Evolutionary conservation across 345 rosid species (phyloP), one percentile per base, ranked within the genome.

Genomic region (Hypericum androsaemum): DNA sequence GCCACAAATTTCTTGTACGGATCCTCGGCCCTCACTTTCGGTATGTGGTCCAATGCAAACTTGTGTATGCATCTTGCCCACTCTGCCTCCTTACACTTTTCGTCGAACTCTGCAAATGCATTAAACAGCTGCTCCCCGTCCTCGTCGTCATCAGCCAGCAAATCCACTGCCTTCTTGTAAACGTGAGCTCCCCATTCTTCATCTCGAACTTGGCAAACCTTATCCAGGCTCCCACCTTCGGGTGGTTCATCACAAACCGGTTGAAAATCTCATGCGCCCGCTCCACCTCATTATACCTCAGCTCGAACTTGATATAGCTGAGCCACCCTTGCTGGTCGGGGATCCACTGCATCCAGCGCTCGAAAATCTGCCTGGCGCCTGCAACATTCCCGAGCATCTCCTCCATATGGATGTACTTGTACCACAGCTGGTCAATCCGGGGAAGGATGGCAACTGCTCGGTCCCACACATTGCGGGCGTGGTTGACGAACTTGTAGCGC

Each of bases 381-480:
- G 89, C 89, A 0, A 86, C 71, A 9, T 89, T 83, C 5, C 90
- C 94, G 0, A 89, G 69, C 56, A 86, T 83, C 68, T 83, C 89
- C 70, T 89, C 97, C 95, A 89, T 89, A 58, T 89, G 94, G 13
- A 86, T 84, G 28, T 89, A 86, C 66, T 89, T 89, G 44, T 89
- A 86, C 96, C 96, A 86, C 0, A 89, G 71, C 81, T 89, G 97
- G 60, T 89, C 97, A 2, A 89, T 74, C 0, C 96, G 68, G 0
- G 96, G 96, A 47, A 86, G 64, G 12, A 89, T 72, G 0, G 80
- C 60, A 1, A 89, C 92, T 0, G 95, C 96, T 0, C 94, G 79
- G 58, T 84, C 96, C 94, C 96, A 89, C 10, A 41, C 44, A 7
- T 41, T 41, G 11, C 44, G 10, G 2, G 44, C 44, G 12, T 41